These are phyloP conservation scores for Solanum aculeatissimum DNA, from an alignment of 305 asterid genomes.

Conservation along the genomic window DNA sequence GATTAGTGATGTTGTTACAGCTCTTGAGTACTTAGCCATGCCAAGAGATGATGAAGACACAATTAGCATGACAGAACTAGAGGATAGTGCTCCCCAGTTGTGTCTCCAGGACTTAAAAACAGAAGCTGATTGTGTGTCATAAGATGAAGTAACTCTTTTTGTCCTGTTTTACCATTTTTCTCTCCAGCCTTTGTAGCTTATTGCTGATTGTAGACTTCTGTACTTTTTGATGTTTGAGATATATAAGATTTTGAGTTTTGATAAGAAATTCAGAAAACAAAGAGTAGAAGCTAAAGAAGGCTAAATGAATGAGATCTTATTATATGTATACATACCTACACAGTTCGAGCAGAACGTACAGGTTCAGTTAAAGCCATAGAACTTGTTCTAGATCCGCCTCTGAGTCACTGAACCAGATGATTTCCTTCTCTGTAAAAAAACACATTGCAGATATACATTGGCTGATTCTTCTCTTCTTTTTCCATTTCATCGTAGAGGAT, in stretches of 20 bases:
- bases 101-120: neutral
- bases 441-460: conserved; percentile 30
- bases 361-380: neutral
- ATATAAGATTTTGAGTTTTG: neutral
- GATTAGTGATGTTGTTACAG: conserved; percentile 79
- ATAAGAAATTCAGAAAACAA: neutral
- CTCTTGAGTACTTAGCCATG: conserved; percentile 62
- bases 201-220: neutral
- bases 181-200: neutral
- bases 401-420: conserved; percentile 33
- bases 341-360: neutral
- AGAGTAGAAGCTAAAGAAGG: neutral
- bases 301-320: neutral
- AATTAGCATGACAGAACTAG: neutral
- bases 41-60: conserved; percentile 23
- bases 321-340: neutral
- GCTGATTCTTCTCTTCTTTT: conserved; percentile 39
- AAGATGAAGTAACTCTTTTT: neutral
- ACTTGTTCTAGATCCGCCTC: neutral
- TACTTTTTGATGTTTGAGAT: neutral
- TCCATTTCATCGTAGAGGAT: conserved; percentile 31
- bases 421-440: conserved; percentile 26
- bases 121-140: neutral
- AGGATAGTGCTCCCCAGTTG: neutral
- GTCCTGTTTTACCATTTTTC: neutral